Evolutionary conservation across 441 rosid genomes (phyloP).

Genomic region (Pelargonium citronellum): DNA sequence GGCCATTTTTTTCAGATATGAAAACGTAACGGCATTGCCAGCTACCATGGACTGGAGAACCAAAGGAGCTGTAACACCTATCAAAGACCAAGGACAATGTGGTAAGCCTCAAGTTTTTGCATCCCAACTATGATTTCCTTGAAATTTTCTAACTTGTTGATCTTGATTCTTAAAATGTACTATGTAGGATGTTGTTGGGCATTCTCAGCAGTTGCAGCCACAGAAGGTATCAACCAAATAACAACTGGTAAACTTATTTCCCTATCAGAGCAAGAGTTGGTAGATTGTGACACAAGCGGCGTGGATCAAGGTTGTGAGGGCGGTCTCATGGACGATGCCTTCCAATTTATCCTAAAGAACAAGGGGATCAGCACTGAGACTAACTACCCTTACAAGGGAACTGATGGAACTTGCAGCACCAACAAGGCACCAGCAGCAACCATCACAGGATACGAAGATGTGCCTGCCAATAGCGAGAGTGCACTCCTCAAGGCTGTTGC

Average conservation of each 20-base stretch:
- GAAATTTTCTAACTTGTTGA: too few species aligned
- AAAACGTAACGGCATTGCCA: conserved; percentile 21
- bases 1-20: conserved; percentile 16
- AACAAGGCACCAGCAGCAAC: background rate
- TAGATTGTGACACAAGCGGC: conserved; percentile 20
- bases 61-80: background rate
- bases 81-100: conserved; percentile 26
- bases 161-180: too few species aligned
- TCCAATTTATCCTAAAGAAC: conserved; percentile 15
- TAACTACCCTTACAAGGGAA: conserved; percentile 22
- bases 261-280: conserved; percentile 2
- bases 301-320: conserved; percentile 26
- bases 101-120: conserved; percentile 14
- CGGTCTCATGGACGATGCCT: conserved; percentile 25
- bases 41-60: conserved; percentile 22
- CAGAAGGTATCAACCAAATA: conserved; percentile 23
- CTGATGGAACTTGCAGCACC: conserved; percentile 17
- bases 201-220: conserved; percentile 26
- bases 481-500: conserved; percentile 19
- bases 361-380: conserved; percentile 16
- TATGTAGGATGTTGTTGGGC: conserved; percentile 25
- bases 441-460: conserved; percentile 19
- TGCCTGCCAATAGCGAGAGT: conserved; percentile 16
- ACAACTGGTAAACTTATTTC: conserved; percentile 21
- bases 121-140: too few species aligned